Evolutionary conservation across 2,329 filamentous ascomycete species (phyloP).

Genomic region (Colletotrichum sp.): DNA sequence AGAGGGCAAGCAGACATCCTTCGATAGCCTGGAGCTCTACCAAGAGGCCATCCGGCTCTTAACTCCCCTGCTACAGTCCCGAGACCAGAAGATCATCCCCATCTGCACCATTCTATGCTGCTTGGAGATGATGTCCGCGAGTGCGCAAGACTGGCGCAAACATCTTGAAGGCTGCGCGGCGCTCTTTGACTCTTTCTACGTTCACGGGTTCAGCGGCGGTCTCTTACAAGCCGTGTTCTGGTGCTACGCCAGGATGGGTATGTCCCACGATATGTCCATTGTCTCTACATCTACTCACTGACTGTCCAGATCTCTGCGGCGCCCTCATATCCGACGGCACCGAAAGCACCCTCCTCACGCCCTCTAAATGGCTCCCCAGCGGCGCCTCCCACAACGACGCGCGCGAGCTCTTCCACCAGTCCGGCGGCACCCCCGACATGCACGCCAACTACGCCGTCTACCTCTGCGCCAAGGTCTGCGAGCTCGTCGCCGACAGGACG

Average conservation of each 20-base stretch:
- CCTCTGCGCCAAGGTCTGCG: constrained; percentile 55
- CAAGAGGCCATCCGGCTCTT: constrained; percentile 56
- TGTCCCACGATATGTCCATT: constrained; percentile 1
- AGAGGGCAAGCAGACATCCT: constrained; percentile 45
- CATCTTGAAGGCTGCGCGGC: constrained; percentile 64
- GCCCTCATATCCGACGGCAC: constrained; percentile 60
- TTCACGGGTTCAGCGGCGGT: constrained; percentile 59
- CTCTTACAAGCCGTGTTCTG: constrained; percentile 61
- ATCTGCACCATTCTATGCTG: constrained; percentile 44
- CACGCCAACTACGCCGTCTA: constrained; percentile 66
- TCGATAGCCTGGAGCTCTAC: constrained; percentile 59
- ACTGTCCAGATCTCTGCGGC: constrained; percentile 54
- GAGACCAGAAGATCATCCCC: constrained; percentile 37
- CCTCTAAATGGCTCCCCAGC: constrained; percentile 52
- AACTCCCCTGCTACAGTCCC: constrained; percentile 36
- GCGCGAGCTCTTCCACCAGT: constrained; percentile 36
- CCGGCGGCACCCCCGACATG: constrained; percentile 47
- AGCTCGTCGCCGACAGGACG: constrained; percentile 54
- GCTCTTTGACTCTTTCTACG: constrained; percentile 55
- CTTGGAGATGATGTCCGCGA: constrained; percentile 49
- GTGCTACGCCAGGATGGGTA: constrained; percentile 64
- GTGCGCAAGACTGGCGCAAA: constrained; percentile 54
- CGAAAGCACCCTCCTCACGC: constrained; percentile 54
- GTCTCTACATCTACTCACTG: background rate
- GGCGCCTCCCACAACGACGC: constrained; percentile 40